Conservation (phyloP, 2,329 filamentous ascomycete species). For the Xylaria sp. region DNA sequence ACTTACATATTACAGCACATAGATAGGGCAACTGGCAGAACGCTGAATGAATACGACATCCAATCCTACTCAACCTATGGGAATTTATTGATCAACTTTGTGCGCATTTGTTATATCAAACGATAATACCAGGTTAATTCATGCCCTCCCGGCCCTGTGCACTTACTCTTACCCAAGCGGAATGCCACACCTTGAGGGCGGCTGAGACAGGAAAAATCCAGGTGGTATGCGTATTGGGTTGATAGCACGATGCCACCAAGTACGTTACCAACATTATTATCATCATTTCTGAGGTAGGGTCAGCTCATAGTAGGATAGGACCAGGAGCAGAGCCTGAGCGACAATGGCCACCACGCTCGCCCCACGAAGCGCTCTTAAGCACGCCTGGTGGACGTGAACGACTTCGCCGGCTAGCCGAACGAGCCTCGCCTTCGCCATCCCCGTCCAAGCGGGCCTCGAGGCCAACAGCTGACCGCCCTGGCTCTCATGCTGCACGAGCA, state of each 20-base stretch:
- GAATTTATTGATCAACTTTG: not conserved
- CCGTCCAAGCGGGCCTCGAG: slow-evolving; percentile 63
- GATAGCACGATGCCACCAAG: slow-evolving; percentile 43
- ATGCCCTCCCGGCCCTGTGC: slow-evolving; percentile 1
- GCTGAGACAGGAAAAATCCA: slow-evolving; percentile 17
- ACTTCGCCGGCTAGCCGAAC: slow-evolving; percentile 74
- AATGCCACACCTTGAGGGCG: slow-evolving; percentile 18
- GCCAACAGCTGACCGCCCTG: slow-evolving; percentile 48
- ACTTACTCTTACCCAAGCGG: not conserved
- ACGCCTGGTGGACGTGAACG: slow-evolving; percentile 84
- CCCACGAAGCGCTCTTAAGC: slow-evolving; percentile 71
- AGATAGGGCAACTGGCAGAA: not conserved
- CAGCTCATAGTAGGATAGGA: slow-evolving; percentile 41
- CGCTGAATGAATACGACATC: slow-evolving; percentile 5
- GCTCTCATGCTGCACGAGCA: slow-evolving; percentile 35
- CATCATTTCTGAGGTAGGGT: slow-evolving; percentile 15
- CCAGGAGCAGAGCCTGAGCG: slow-evolving; percentile 56
- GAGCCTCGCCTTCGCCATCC: slow-evolving; percentile 75
- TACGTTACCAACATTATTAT: slow-evolving; percentile 37
- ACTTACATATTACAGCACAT: not conserved
- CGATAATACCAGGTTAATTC: slow-evolving; percentile 6
- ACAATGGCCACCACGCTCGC: slow-evolving; percentile 75
- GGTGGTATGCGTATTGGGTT: slow-evolving; percentile 32
- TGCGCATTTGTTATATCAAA: not conserved
- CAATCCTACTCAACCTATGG: not conserved